Evolutionary conservation across 1,284 basidiomycete genomes (phyloP).

Genomic region (Ganoderma lucidum): DNA sequence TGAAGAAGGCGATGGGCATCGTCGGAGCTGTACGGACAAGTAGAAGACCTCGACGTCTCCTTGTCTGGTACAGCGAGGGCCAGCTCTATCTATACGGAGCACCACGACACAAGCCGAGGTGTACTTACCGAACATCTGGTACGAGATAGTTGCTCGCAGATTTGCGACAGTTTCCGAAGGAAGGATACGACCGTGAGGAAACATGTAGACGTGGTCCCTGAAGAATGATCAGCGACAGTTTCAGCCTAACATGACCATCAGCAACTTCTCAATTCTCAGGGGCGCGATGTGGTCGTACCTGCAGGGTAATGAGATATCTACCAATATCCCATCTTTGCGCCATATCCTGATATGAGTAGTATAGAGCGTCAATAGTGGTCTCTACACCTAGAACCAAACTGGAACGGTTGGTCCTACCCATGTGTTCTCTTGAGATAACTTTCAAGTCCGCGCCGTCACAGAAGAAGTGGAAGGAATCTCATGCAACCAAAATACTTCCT

Average conservation of each 20-base stretch:
- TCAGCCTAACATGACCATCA: too few relatives aligned
- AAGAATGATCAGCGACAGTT: not conserved
- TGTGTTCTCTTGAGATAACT: not conserved
- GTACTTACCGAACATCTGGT: constrained; percentile 22
- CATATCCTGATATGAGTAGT: not conserved
- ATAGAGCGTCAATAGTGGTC: not conserved
- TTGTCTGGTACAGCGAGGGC: constrained; percentile 21
- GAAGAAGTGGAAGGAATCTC: not conserved
- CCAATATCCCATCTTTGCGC: not conserved
- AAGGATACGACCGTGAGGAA: constrained; percentile 24
- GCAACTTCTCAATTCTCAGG: too few relatives aligned
- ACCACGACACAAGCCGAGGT: too few relatives aligned
- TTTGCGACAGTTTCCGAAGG: constrained; percentile 7
- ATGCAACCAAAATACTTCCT: constrained; percentile 1
- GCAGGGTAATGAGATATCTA: not conserved
- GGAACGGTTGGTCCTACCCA: not conserved
- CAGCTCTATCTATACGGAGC: too few relatives aligned
- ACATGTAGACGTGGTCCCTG: constrained; percentile 33
- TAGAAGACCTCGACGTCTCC: constrained; percentile 32
- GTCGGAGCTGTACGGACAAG: constrained; percentile 22
- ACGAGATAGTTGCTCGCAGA: constrained; percentile 13
- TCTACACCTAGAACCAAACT: not conserved
- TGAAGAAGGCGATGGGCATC: constrained; percentile 22
- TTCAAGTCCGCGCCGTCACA: not conserved
- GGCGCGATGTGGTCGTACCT: not conserved